A percentile compares a stretch with the other conserved stretches of the same genome.
These are phyloP conservation scores for Aspergillus calidoustus DNA, from an alignment of 2,329 filamentous ascomycete species.

Conservation along the genomic window DNA sequence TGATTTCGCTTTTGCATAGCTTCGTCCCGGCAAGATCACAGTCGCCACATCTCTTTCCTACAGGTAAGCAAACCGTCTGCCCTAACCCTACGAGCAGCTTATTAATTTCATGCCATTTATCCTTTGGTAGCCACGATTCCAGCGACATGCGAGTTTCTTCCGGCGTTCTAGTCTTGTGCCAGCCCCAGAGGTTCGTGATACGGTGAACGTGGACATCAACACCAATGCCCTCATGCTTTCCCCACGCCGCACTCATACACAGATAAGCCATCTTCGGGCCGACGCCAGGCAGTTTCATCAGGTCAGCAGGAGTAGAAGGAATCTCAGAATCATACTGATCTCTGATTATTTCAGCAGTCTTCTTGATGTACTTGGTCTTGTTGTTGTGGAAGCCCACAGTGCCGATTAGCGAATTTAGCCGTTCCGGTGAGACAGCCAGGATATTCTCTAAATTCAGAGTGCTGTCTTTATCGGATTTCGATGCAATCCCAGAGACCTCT, in stretches of 20 bases:
- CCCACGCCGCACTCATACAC: conserved; percentile 78
- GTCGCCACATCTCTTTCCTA: conserved; percentile 79
- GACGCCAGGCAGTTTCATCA: conserved; percentile 80
- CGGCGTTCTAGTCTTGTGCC: conserved; percentile 79
- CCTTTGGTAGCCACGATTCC: conserved; percentile 79
- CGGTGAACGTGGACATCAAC: conserved; percentile 95
- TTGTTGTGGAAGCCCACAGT: conserved; percentile 94
- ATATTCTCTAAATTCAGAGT: conserved; percentile 76
- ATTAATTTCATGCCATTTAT: conserved; percentile 93
- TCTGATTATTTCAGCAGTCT: conserved; percentile 71
- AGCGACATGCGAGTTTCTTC: conserved; percentile 79
- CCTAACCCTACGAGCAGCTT: conserved; percentile 85
- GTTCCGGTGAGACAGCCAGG: conserved; percentile 68
- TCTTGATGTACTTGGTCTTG: conserved; percentile 84
- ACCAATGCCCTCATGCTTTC: conserved; percentile 75
- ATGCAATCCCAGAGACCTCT: conserved; percentile 28
- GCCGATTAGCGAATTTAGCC: conserved; percentile 75
- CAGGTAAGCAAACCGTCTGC: conserved; percentile 81
- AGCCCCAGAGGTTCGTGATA: conserved; percentile 92
- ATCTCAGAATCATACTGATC: conserved; percentile 77
- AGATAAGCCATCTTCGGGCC: conserved; percentile 96
- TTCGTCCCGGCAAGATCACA: conserved; percentile 78
- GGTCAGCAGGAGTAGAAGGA: conserved; percentile 73
- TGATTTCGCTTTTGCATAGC: conserved; percentile 74
- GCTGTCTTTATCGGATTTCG: conserved; percentile 41